Conservation (phyloP, 1,139 yeast genomes). For the Torulaspora pretoriensis region DNA sequence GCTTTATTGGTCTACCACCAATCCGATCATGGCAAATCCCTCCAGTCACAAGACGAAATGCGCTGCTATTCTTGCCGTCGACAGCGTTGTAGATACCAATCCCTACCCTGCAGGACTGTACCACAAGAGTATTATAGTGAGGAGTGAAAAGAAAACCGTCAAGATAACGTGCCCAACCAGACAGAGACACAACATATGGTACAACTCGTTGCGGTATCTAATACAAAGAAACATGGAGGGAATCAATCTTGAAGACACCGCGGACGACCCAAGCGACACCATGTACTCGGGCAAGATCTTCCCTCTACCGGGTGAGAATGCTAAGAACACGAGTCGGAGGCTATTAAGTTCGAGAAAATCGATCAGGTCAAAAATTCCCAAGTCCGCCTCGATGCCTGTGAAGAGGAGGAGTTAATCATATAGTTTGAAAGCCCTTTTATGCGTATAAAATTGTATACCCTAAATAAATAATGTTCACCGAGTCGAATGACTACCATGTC, state of each 20-base stretch:
- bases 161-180: conserved; percentile 85
- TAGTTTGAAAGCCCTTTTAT: neutral
- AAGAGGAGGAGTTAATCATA: conserved; percentile 2
- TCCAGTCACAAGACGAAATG: conserved; percentile 62
- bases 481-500: conserved; percentile 34
- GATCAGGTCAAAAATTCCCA: conserved; percentile 9
- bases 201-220: conserved; percentile 73
- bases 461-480: conserved; percentile 6
- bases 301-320: conserved; percentile 26
- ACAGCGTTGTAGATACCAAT: conserved; percentile 76
- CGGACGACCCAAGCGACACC: conserved; percentile 23
- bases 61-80: conserved; percentile 74
- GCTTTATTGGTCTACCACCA: conserved; percentile 80
- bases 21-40: conserved; percentile 74
- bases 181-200: conserved; percentile 90
- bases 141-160: conserved; percentile 62
- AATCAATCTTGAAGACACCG: conserved; percentile 43
- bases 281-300: conserved; percentile 28
- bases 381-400: conserved; percentile 13
- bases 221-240: conserved; percentile 66
- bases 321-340: conserved; percentile 16
- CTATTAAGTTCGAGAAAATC: conserved; percentile 18
- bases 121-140: conserved; percentile 77
- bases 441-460: conserved; percentile 5
- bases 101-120: conserved; percentile 88